Conservation (phyloP, 257 asterid species). For the Solanum pimpinellifolium region DNA sequence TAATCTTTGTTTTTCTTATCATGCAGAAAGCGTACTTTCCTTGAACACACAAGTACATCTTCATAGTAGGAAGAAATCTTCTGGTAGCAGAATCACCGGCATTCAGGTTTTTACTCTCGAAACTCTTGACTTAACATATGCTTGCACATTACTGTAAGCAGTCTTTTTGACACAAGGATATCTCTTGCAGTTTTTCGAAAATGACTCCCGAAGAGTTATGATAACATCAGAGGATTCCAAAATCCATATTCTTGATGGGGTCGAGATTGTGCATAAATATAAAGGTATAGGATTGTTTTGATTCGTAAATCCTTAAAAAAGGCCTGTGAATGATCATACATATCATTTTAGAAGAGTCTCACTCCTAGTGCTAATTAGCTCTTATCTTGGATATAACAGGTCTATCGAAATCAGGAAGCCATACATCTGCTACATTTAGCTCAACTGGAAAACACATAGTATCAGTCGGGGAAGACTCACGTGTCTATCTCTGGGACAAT, state of each 20-base stretch:
- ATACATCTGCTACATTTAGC: constrained; percentile 56
- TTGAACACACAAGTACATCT: constrained; percentile 41
- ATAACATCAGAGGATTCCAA: constrained; percentile 76
- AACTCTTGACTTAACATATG: background rate
- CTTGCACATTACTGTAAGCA: background rate
- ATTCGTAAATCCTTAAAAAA: background rate
- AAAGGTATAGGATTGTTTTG: constrained; percentile 31
- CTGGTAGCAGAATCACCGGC: constrained; percentile 65
- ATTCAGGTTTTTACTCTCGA: constrained; percentile 51
- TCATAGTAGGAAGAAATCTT: constrained; percentile 45
- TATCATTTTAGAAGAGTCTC: background rate
- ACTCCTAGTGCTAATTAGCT: background rate
- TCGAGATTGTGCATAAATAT: constrained; percentile 63
- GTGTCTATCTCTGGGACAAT: constrained; percentile 58
- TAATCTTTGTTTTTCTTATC: background rate
- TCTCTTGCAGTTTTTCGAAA: constrained; percentile 38
- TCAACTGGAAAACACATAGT: constrained; percentile 52
- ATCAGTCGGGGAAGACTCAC: constrained; percentile 73
- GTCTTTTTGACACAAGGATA: background rate
- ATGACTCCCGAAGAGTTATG: constrained; percentile 47
- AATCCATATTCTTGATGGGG: constrained; percentile 67
- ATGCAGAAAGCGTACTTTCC: constrained; percentile 30
- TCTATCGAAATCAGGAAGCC: constrained; percentile 51
- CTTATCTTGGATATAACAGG: constrained; percentile 21
- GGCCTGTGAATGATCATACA: background rate